Base-by-base conservation (phyloP, 495 filamentous ascomycete genomes). In the Podospora conica region DNA sequence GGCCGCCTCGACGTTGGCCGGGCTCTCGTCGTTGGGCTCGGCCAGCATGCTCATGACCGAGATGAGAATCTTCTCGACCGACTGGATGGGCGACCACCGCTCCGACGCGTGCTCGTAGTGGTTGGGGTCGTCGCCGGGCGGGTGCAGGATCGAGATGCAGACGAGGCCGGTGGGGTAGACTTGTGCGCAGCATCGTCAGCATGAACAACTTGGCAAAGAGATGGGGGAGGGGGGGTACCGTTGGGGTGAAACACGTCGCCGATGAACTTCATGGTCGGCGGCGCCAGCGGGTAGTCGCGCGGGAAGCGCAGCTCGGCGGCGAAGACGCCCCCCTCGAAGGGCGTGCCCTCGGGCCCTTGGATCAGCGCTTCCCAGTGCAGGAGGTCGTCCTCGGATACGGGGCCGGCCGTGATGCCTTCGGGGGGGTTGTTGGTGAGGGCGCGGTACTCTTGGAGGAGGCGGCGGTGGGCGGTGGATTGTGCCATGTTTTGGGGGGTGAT, bases 1-100 rank as follows among this genome's bases (percentile, higher is more conserved):
- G 61, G 96, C 95, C 24, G 95, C 95, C 82, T 99, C 96, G 64
- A 98, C 88, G 79, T 99, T 99, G 64, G 95, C 95, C 1, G 95
- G 96, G 73, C 90, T 94, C 85, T 99, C 95, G 74, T 98, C 96
- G 76, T 99, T 99, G 68, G 95, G 95, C 80, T 97, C 95, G 2
- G 93, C 93, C 63, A 99, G 83, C 95, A 99, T 98, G 74, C 92
- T 96, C 92, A 99, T 99, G 56, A 99, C 95, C 1, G 86, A 90
- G 62, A 98, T 93, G 67, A 99, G 80, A 63, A 99, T 99, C 86
- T 97, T 98, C 83, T 98, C 96, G 69, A 97, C 93, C 65, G 88
- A 92, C 80, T 98, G 95, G 55, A 99, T 97, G 54, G 95, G 95
- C 54, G 87, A 90, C 95, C 95, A 99, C 58, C 95, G 85, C 82